phyloP scores from a whole-genome alignment of 2,329 filamentous ascomycete species.

The Penicillium sp. region DNA sequence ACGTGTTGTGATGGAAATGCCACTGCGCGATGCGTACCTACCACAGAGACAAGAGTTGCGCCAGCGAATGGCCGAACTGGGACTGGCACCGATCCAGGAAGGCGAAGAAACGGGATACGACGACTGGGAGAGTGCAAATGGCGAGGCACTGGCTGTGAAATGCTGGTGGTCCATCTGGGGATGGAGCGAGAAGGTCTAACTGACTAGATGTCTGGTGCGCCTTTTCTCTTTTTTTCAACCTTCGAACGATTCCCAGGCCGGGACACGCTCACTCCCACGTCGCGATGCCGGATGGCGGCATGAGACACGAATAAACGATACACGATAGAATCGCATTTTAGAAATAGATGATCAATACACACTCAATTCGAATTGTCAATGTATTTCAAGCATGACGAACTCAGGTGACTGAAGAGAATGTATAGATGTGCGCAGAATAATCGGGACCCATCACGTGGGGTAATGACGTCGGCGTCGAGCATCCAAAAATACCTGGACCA shows the following conservation, averaged over 20 bases:
- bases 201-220: not conserved
- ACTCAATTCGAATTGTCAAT: not conserved
- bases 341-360: not conserved
- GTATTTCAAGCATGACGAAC: not conserved
- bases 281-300: constrained; percentile 2
- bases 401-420: not conserved
- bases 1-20: constrained; percentile 75
- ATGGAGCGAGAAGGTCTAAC: constrained; percentile 39
- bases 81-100: constrained; percentile 53
- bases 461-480: constrained; percentile 18
- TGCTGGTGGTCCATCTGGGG: constrained; percentile 52
- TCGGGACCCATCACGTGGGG: constrained; percentile 11
- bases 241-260: not conserved
- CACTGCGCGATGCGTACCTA: constrained; percentile 67
- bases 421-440: not conserved
- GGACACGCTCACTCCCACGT: not conserved
- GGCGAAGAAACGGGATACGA: constrained; percentile 48
- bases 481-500: not conserved
- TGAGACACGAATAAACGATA: constrained; percentile 33
- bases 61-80: constrained; percentile 57
- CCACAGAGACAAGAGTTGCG: constrained; percentile 64
- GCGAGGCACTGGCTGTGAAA: constrained; percentile 41
- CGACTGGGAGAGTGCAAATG: constrained; percentile 47
- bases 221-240: not conserved
- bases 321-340: constrained; percentile 25